A percentile compares a stretch with the other conserved stretches of the same genome.
Conservation (phyloP, 148 eudicot species). For the Chenopodium album region DNA sequence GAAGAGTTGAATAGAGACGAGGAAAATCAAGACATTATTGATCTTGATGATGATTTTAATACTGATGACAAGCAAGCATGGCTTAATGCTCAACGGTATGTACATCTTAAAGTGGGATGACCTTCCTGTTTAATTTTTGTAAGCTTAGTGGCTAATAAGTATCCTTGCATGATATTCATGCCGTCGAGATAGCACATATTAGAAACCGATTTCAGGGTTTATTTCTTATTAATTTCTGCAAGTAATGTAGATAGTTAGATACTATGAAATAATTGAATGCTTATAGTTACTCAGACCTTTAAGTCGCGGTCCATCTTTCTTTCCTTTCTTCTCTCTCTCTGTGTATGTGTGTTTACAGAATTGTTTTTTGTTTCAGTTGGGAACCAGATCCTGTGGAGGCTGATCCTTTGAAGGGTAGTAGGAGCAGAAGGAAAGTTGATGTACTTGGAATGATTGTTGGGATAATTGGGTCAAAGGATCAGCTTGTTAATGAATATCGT, state of each 20-base stretch:
- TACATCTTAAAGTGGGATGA: constrained; percentile 7
- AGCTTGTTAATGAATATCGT: constrained; percentile 91
- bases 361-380: constrained; percentile 58
- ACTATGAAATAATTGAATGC: neutral
- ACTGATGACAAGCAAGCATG: constrained; percentile 91
- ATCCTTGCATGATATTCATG: neutral
- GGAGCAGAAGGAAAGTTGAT: constrained; percentile 78
- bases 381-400: constrained; percentile 99
- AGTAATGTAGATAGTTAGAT: neutral
- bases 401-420: constrained; percentile 74
- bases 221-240: neutral
- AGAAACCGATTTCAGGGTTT: neutral
- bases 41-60: constrained; percentile 68
- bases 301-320: neutral
- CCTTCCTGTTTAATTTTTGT: constrained; percentile 2
- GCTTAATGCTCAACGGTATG: constrained; percentile 80
- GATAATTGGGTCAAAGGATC: constrained; percentile 97
- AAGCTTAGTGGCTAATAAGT: neutral
- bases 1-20: constrained; percentile 98
- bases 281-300: neutral
- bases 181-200: neutral
- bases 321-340: neutral
- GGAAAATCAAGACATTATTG: constrained; percentile 75
- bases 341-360: neutral
- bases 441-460: constrained; percentile 96